Conservation (phyloP, 495 filamentous ascomycete species). For the Hypomontagnella submonticulosa region DNA sequence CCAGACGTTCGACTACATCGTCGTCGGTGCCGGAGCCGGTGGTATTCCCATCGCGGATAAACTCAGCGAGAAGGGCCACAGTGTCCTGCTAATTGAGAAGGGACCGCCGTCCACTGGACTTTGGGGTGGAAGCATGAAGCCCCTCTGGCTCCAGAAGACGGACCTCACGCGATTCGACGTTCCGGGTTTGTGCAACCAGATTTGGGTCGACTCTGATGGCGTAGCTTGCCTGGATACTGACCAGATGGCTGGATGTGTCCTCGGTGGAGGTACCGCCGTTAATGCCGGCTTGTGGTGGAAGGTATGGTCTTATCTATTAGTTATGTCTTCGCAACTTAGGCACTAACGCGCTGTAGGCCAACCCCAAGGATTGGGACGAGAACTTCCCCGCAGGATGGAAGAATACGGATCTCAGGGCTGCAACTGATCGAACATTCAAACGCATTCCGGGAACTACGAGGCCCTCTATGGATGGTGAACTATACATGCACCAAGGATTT, state of each 20-base stretch:
- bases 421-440: slow-evolving; percentile 72
- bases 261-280: slow-evolving; percentile 80
- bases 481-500: slow-evolving; percentile 75
- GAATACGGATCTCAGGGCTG: slow-evolving; percentile 66
- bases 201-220: slow-evolving; percentile 71
- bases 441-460: slow-evolving; percentile 76
- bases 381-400: slow-evolving; percentile 83
- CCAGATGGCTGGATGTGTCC: slow-evolving; percentile 81
- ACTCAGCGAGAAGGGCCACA: slow-evolving; percentile 79
- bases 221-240: slow-evolving; percentile 76
- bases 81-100: slow-evolving; percentile 83
- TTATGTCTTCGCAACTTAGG: neutral
- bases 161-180: slow-evolving; percentile 81
- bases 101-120: slow-evolving; percentile 70
- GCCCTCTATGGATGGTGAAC: slow-evolving; percentile 74
- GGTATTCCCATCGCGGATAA: slow-evolving; percentile 73
- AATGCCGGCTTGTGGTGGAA: slow-evolving; percentile 73
- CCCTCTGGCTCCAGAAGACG: slow-evolving; percentile 73
- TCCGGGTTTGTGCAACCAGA: slow-evolving; percentile 79
- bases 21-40: slow-evolving; percentile 73
- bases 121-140: slow-evolving; percentile 67
- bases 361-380: slow-evolving; percentile 73
- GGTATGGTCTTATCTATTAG: slow-evolving; percentile 49
- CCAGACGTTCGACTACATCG: slow-evolving; percentile 72
- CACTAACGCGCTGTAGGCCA: slow-evolving; percentile 44